Base-by-base conservation (phyloP, 306 rosid genomes). In the Urtica urens region DNA sequence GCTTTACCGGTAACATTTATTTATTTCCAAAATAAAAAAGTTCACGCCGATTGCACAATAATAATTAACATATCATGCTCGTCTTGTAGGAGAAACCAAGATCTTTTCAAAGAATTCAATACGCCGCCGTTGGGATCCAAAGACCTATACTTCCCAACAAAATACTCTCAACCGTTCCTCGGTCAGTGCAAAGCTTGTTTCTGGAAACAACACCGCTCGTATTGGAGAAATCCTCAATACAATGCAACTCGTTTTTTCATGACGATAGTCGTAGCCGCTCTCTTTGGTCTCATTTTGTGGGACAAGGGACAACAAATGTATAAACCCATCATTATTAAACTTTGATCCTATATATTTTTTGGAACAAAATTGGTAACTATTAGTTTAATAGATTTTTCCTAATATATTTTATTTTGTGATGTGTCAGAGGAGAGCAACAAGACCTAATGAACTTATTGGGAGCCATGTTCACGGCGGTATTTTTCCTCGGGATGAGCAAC, bases 161-260 rank as follows among this genome's bases (percentile, higher is more conserved):
- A 68, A 40, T 73, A 64, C 66, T 68, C 69, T 10, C 75, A 68
- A 68, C n/a, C 72, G 3, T 68, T 64, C 43, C 1, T 34, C 17
- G 23, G 42, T 31, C 79, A 73, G n/a, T 68, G 62, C 66, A 68
- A 51, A 51, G 79, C 79, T 42, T 64, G 72, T 51, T 68, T 73
- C n/a, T 73, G 79, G 79, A 73, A 73, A 54, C 73, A 64, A 55
- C 18, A 55, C 42, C 51, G 72, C 55, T 68, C 79, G 22, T 73
- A 73, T 23, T 73, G 79, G 79, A 64, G 79, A 60, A 51, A 73
- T 9, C 50, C 75, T 41, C 52, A 44, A 17, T 73, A 73, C 59
- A 73, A 73, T 15, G 75, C 64, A 26, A 49, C 68, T 11, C 65
- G 79, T 20, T 63, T 68, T 47, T 64, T 73, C 27, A 39, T 64